Percentiles rank a stretch among this genome's conserved stretches.
Conservation (phyloP, 345 rosid genomes). For the Clausena lansium region DNA sequence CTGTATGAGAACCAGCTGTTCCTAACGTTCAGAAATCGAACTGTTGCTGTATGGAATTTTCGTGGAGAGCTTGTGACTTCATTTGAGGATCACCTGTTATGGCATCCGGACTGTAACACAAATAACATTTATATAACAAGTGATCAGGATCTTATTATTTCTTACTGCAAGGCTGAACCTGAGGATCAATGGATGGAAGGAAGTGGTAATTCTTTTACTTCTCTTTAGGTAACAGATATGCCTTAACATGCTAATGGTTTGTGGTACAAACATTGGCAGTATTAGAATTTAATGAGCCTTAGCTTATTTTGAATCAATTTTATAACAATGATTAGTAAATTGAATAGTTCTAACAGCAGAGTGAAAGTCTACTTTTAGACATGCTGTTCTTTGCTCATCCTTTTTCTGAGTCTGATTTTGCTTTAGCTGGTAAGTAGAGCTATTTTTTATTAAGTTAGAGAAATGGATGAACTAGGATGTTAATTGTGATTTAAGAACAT, state of each 20-base stretch:
- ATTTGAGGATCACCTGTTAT: slow-evolving; percentile 90
- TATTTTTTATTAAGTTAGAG: background rate
- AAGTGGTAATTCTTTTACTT: slow-evolving; percentile 48
- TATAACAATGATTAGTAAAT: background rate
- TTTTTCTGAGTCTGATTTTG: background rate
- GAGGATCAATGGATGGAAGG: slow-evolving; percentile 93
- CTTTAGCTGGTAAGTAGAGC: background rate
- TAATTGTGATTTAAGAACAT: background rate
- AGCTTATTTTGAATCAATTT: background rate
- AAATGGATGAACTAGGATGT: background rate
- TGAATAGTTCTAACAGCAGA: background rate
- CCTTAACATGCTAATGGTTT: background rate
- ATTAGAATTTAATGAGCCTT: background rate
- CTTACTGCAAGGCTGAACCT: slow-evolving; percentile 93
- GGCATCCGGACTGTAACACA: slow-evolving; percentile 98
- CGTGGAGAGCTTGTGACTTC: slow-evolving; percentile 97
- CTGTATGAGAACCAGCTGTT: slow-evolving; percentile 94
- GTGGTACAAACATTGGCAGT: background rate
- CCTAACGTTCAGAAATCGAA: slow-evolving; percentile 82
- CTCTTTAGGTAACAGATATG: background rate
- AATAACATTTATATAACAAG: slow-evolving; percentile 95
- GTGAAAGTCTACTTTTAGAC: background rate
- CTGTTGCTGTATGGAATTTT: slow-evolving; percentile 93
- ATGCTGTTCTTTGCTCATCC: too few relatives aligned
- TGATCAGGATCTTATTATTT: slow-evolving; percentile 96